These are phyloP conservation scores for Ophiostoma australiae DNA, from an alignment of 2,329 filamentous ascomycete species.

Conservation along the genomic window DNA sequence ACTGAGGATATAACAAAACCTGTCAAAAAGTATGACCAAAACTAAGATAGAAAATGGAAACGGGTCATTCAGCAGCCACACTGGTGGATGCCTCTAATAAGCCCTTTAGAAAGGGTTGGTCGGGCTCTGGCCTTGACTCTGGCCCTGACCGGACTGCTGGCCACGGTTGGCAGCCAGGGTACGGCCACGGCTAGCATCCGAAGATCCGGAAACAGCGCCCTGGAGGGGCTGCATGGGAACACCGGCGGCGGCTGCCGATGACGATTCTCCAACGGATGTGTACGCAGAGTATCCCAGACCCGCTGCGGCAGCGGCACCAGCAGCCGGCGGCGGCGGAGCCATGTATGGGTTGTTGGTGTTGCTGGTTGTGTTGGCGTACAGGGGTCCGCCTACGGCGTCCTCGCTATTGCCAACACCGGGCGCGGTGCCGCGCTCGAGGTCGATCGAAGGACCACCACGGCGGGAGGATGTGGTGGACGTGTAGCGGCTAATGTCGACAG, in stretches of 20 bases:
- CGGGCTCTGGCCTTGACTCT: not conserved
- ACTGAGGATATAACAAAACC: constrained; percentile 16
- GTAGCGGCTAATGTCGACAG: constrained; percentile 31
- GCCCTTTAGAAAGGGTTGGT: not conserved
- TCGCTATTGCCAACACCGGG: not conserved
- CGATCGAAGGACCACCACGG: constrained; percentile 35
- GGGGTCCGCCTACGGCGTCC: not conserved
- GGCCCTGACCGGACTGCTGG: not conserved
- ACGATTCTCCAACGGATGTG: not conserved
- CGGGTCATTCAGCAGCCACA: not conserved
- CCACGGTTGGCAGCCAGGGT: not conserved
- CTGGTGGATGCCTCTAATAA: not conserved
- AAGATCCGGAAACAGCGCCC: constrained; percentile 17
- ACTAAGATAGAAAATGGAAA: not conserved
- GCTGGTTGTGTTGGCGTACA: constrained; percentile 16
- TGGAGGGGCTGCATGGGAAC: constrained; percentile 18
- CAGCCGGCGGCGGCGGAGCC: not conserved
- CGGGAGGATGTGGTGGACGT: constrained; percentile 32
- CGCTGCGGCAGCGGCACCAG: not conserved
- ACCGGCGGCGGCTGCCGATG: constrained; percentile 11
- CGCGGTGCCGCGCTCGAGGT: constrained; percentile 38
- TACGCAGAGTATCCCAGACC: not conserved
- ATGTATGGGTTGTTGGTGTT: constrained; percentile 23
- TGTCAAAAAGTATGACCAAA: not conserved
- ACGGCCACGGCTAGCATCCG: constrained; percentile 13